These are phyloP conservation scores for Nissolia schottii DNA, from an alignment of 306 rosid genomes.

Conservation along the genomic window DNA sequence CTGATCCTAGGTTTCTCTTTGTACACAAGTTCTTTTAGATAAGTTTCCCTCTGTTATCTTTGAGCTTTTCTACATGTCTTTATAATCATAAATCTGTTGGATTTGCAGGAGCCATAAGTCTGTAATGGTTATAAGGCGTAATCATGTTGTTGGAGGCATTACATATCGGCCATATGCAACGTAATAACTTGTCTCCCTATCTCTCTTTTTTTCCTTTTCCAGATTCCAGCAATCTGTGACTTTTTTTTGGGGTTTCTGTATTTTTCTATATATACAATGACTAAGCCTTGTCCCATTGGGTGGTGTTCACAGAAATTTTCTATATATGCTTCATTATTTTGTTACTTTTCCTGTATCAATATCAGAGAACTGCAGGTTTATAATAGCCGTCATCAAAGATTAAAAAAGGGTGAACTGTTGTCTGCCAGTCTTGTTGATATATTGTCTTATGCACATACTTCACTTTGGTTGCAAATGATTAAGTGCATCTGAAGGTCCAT, in stretches of 20 bases:
- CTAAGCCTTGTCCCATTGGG: too few species aligned
- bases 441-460: neutral
- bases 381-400: neutral
- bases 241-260: neutral
- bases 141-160: slow-evolving; percentile 93
- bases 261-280: neutral
- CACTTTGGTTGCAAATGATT: slow-evolving; percentile 9
- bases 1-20: neutral
- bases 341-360: neutral
- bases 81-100: slow-evolving; percentile 12
- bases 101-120: slow-evolving; percentile 88
- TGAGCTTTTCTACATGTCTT: neutral
- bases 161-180: slow-evolving; percentile 92
- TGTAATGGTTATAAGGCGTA: slow-evolving; percentile 83
- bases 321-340: neutral
- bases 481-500: neutral
- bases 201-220: neutral
- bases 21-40: neutral
- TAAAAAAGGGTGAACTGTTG: neutral
- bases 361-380: slow-evolving; percentile 9
- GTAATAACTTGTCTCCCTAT: slow-evolving; percentile 33
- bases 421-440: neutral
- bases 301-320: too few species aligned
- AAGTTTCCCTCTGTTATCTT: neutral
- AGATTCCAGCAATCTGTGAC: neutral